Evolutionary conservation across 1,139 yeast species (phyloP).

Genomic region (Diutina mesorugosa): DNA sequence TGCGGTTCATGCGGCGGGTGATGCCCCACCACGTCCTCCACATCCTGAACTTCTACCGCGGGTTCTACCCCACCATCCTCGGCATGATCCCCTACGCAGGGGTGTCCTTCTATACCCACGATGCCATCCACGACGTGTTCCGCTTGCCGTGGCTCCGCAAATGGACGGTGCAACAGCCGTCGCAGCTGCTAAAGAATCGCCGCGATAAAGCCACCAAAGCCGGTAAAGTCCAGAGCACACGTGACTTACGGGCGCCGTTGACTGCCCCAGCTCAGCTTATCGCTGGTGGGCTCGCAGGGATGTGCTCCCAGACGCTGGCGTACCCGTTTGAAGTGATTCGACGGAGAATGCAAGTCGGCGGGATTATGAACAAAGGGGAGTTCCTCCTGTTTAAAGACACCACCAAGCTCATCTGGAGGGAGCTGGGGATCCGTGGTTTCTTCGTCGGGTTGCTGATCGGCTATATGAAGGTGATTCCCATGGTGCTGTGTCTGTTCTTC

Average conservation of each 20-base stretch:
- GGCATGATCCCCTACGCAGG: constrained; percentile 99
- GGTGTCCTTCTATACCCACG: constrained; percentile 91
- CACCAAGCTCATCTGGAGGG: constrained; percentile 45
- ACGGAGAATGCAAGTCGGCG: constrained; percentile 93
- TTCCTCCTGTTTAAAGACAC: constrained; percentile 42
- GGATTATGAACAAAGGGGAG: constrained; percentile 54
- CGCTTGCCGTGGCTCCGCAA: constrained; percentile 41
- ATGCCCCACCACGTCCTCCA: constrained; percentile 25
- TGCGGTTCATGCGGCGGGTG: constrained; percentile 18
- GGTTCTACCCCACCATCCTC: constrained; percentile 83
- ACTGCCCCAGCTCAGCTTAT: constrained; percentile 82
- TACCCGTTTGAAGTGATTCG: constrained; percentile 94
- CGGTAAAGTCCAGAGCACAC: constrained; percentile 18
- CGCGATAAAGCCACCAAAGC: constrained; percentile 11
- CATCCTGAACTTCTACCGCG: constrained; percentile 73
- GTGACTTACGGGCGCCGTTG: constrained; percentile 53
- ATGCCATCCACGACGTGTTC: constrained; percentile 74
- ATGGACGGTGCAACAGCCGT: constrained; percentile 35
- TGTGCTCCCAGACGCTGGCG: constrained; percentile 91
- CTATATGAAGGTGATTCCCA: constrained; percentile 86
- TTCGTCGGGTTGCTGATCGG: constrained; percentile 94
- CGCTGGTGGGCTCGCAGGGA: constrained; percentile 94
- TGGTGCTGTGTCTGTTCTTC: constrained; percentile 93
- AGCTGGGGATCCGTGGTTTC: constrained; percentile 73
- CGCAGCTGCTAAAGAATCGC: constrained; percentile 5